Evolutionary conservation across 306 rosid genomes (phyloP).

Genomic region (Cicer judaicum): DNA sequence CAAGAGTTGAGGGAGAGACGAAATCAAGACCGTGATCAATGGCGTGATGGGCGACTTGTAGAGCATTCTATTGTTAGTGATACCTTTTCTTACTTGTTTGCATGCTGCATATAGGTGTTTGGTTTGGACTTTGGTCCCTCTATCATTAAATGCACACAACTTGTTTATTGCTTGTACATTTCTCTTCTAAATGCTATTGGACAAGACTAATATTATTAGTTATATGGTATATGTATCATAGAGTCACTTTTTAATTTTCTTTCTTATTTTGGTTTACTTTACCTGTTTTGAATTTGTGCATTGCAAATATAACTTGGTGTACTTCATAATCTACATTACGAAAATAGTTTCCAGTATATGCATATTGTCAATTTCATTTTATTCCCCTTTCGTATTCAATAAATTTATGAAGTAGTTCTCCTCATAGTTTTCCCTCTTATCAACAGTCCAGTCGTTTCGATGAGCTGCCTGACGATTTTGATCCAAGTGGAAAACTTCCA

Average conservation of each 20-base stretch:
- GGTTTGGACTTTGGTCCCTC: constrained; percentile 20
- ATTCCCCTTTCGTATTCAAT: constrained; percentile 6
- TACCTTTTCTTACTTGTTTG: constrained; percentile 29
- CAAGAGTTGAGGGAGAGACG: constrained; percentile 96
- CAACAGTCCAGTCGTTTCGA: constrained; percentile 90
- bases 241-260: constrained; percentile 14
- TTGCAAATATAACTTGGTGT: neutral
- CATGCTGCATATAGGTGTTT: constrained; percentile 23
- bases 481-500: constrained; percentile 93
- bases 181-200: constrained; percentile 24
- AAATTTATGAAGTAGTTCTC: constrained; percentile 28
- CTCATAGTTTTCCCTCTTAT: constrained; percentile 35
- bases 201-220: constrained; percentile 15
- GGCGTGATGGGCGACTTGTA: constrained; percentile 77
- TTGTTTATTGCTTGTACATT: constrained; percentile 18
- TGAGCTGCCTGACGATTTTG: constrained; percentile 95
- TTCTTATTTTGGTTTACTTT: constrained; percentile 26
- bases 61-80: constrained; percentile 75
- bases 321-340: constrained; percentile 21
- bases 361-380: constrained; percentile 18
- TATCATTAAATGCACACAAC: constrained; percentile 30
- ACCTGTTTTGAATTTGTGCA: constrained; percentile 10
- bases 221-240: constrained; percentile 5
- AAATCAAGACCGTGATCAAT: constrained; percentile 87
- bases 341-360: constrained; percentile 32